phyloP scores from a whole-genome alignment of 2,329 filamentous ascomycete species.

The Fusarium odoratissimum region DNA sequence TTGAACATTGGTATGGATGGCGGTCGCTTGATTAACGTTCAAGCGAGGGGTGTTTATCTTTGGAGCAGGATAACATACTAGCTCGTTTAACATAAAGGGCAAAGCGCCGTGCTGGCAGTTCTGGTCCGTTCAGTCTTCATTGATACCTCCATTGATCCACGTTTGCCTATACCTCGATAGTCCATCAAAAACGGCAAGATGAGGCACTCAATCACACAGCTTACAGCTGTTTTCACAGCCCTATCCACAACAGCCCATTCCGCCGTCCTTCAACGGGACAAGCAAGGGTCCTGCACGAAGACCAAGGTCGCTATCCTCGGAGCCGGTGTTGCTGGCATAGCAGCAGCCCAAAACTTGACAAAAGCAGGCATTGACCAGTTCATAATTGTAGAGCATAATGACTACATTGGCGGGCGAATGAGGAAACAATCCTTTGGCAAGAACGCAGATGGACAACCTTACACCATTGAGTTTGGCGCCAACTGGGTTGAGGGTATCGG shows the following conservation, averaged over 20 bases:
- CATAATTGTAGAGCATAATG: constrained; percentile 72
- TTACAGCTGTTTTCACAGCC: neutral
- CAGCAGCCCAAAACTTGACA: constrained; percentile 70
- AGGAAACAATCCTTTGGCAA: constrained; percentile 68
- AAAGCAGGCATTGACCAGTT: constrained; percentile 73
- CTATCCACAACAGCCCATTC: neutral
- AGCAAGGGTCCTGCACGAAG: constrained; percentile 41
- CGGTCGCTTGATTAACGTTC: neutral
- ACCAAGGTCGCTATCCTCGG: constrained; percentile 56
- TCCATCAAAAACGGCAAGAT: neutral
- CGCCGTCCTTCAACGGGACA: neutral
- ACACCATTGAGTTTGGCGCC: constrained; percentile 72
- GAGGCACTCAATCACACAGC: constrained; percentile 5
- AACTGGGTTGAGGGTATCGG: constrained; percentile 65
- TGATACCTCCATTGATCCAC: neutral
- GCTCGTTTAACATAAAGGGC: constrained; percentile 1
- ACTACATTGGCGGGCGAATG: constrained; percentile 71
- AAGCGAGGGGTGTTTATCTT: neutral
- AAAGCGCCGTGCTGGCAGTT: neutral
- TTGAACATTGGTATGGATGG: neutral
- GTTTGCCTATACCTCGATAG: neutral
- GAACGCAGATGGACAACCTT: constrained; percentile 61
- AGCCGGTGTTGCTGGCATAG: constrained; percentile 71
- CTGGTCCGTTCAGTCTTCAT: too few relatives aligned
- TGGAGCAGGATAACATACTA: neutral